phyloP scores from a whole-genome alignment of 345 rosid species.

The Cardamine resedifolia region DNA sequence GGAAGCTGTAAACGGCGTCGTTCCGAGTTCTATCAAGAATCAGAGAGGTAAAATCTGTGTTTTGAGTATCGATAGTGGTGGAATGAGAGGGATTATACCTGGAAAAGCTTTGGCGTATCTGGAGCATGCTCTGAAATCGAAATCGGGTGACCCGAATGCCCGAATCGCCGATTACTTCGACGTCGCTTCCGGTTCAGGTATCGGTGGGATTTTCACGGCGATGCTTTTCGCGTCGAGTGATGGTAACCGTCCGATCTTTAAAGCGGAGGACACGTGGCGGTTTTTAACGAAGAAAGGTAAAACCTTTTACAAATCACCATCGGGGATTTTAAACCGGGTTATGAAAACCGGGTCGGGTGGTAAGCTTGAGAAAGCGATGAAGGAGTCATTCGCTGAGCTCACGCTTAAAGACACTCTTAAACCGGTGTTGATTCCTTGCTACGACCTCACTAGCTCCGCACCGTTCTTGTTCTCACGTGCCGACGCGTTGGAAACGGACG shows the following conservation, averaged over 20 bases:
- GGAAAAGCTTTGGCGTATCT: constrained; percentile 88
- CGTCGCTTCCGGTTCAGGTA: constrained; percentile 86
- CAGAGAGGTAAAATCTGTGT: constrained; percentile 94
- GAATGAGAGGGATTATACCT: constrained; percentile 85
- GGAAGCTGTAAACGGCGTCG: constrained; percentile 28
- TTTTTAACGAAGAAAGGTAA: constrained; percentile 68
- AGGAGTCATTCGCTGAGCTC: constrained; percentile 62
- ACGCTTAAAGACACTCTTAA: constrained; percentile 86
- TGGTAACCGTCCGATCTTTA: constrained; percentile 62
- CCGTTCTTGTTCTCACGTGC: constrained; percentile 95
- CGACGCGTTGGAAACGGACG: constrained; percentile 85
- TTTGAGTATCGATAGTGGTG: constrained; percentile 81
- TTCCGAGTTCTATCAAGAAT: constrained; percentile 56
- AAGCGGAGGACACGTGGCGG: constrained; percentile 90
- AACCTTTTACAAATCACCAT: constrained; percentile 46
- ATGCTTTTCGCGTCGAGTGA: constrained; percentile 87
- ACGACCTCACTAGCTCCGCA: constrained; percentile 81
- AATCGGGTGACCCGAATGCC: constrained; percentile 86
- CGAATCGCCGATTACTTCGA: constrained; percentile 89
- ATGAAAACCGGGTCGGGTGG: constrained; percentile 48
- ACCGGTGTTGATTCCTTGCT: constrained; percentile 88
- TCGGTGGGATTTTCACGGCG: constrained; percentile 92
- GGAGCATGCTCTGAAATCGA: constrained; percentile 67
- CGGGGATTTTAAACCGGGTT: constrained; percentile 49
- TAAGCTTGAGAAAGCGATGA: constrained; percentile 66